A percentile compares a stretch with the other conserved stretches of the same genome.
Evolutionary conservation across 2,329 filamentous ascomycete genomes (phyloP).

Genomic region (Penicillium sp.): DNA sequence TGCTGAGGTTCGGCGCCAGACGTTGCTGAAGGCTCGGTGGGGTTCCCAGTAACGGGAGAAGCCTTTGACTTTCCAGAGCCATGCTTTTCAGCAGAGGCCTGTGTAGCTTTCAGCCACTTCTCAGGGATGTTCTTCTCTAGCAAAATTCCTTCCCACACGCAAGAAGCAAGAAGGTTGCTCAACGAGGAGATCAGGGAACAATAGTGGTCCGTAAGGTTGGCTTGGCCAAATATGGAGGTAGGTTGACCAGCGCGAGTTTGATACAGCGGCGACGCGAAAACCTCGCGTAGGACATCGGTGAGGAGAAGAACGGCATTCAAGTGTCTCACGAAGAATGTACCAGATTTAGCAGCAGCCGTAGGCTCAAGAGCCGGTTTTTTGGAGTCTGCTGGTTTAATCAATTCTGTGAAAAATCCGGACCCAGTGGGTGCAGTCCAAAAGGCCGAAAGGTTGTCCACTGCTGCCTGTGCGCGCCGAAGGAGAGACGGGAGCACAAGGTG

Average conservation of each 20-base stretch:
- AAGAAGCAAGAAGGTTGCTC: conserved; percentile 67
- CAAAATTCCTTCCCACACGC: conserved; percentile 74
- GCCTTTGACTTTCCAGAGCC: conserved; percentile 38
- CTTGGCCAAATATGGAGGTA: conserved; percentile 57
- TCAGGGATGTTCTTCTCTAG: conserved; percentile 65
- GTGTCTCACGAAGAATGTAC: conserved; percentile 70
- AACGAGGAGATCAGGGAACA: conserved; percentile 63
- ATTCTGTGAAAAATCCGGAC: conserved; percentile 60
- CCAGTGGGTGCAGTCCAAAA: conserved; percentile 50
- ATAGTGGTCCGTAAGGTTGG: conserved; percentile 82
- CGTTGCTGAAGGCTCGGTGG: conserved; percentile 16
- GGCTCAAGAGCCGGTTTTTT: conserved; percentile 18
- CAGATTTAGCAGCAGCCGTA: conserved; percentile 44
- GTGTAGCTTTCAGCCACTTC: conserved; percentile 43
- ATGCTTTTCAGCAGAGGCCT: conserved; percentile 33
- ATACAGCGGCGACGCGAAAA: conserved; percentile 58
- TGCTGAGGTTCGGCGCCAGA: conserved; percentile 22
- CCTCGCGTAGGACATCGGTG: conserved; percentile 63
- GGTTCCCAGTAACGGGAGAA: conserved; percentile 17
- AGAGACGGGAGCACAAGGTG: conserved; percentile 80
- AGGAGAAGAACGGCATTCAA: conserved; percentile 69
- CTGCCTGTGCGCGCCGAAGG: conserved; percentile 61
- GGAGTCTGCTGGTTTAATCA: conserved; percentile 40
- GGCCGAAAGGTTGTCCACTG: conserved; percentile 59
- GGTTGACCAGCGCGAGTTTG: conserved; percentile 54